Conservation (phyloP, 331 rosid genomes). For the Malus hybrid region DNA sequence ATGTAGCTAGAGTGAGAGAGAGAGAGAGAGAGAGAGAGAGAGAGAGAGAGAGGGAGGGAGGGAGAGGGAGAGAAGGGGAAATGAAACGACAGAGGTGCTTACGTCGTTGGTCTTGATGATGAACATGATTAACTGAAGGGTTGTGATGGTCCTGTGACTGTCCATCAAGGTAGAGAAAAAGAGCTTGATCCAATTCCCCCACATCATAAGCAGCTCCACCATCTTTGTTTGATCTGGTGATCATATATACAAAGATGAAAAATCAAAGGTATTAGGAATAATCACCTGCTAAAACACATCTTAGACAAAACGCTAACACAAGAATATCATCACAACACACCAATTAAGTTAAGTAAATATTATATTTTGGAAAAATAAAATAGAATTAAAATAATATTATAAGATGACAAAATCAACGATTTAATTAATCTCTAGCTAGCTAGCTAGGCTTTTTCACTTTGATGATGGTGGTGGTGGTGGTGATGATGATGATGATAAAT, state of each 20-base stretch:
- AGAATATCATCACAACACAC: background rate
- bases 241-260: background rate
- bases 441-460: background rate
- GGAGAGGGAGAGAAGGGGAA: constrained; percentile 2
- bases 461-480: background rate
- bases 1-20: background rate
- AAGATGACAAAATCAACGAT: background rate
- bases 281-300: background rate
- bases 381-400: background rate
- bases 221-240: constrained; percentile 37
- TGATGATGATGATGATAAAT: background rate
- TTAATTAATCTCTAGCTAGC: background rate
- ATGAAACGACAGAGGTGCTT: constrained; percentile 15
- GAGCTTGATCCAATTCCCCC: constrained; percentile 90
- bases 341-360: too few species aligned
- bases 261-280: background rate
- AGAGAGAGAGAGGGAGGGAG: background rate
- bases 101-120: constrained; percentile 70
- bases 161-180: constrained; percentile 84
- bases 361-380: background rate
- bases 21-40: background rate
- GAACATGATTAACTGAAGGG: constrained; percentile 14
- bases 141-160: constrained; percentile 32
- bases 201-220: constrained; percentile 70
- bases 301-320: background rate